These are phyloP conservation scores for Colletotrichum sublineola DNA, from an alignment of 2,329 filamentous ascomycete genomes.

Conservation along the genomic window DNA sequence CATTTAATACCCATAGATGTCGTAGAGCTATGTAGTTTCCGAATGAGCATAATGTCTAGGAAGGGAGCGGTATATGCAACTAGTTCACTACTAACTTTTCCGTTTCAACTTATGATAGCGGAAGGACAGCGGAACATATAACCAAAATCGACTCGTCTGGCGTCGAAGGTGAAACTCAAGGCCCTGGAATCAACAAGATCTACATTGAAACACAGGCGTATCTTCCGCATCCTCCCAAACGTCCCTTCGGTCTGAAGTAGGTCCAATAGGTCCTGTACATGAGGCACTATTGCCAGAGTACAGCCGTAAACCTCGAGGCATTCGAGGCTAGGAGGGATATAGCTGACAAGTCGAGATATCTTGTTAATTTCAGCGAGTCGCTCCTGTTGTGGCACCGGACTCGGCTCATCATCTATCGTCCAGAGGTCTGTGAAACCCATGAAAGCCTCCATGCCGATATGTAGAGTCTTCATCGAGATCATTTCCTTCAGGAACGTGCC, in stretches of 20 bases:
- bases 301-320: slow-evolving; percentile 9
- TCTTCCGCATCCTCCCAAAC: background rate
- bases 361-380: background rate
- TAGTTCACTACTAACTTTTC: too few species aligned
- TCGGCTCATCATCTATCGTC: background rate
- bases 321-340: slow-evolving; percentile 1
- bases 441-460: slow-evolving; percentile 20
- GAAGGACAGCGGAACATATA: background rate
- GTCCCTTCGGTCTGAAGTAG: background rate
- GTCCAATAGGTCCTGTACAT: background rate
- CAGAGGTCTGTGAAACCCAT: slow-evolving; percentile 11
- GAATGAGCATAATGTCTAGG: background rate
- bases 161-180: background rate
- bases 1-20: background rate
- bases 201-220: slow-evolving; percentile 5
- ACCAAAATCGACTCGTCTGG: background rate
- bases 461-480: slow-evolving; percentile 2
- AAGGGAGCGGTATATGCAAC: background rate
- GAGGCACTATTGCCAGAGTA: background rate
- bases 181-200: background rate
- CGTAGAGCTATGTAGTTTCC: background rate
- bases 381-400: background rate
- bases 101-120: too few species aligned
- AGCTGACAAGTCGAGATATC: background rate
- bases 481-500: slow-evolving; percentile 5